Evolutionary conservation across 1,284 basidiomycete genomes (phyloP).

Genomic region (Melampsora abietis-canadensis): DNA sequence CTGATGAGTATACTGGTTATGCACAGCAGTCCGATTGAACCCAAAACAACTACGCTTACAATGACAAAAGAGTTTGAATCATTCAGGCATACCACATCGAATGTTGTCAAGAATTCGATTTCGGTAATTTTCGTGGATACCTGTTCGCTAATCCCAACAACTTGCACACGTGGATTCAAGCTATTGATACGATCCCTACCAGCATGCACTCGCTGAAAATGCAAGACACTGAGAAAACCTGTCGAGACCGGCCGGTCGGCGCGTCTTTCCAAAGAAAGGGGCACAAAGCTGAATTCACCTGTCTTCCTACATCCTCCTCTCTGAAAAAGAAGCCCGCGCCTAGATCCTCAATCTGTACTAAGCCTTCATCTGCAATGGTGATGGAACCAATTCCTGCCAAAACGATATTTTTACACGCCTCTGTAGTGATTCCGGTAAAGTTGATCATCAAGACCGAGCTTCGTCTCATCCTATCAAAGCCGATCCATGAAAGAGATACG

Average conservation of each 20-base stretch:
- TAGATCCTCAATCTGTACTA: conserved; percentile 67
- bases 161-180: conserved; percentile 83
- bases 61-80: conserved; percentile 52
- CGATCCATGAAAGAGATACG: not conserved
- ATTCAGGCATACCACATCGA: conserved; percentile 40
- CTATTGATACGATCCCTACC: conserved; percentile 78
- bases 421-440: conserved; percentile 82
- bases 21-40: too few relatives aligned
- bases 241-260: too few relatives aligned
- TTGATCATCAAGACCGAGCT: conserved; percentile 67
- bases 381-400: conserved; percentile 61
- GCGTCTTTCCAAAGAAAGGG: not conserved
- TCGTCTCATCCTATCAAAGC: conserved; percentile 27
- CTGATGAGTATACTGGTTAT: too few relatives aligned
- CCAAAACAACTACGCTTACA: conserved; percentile 58
- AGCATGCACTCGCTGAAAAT: conserved; percentile 69
- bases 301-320: conserved; percentile 76
- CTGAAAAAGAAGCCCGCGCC: conserved; percentile 90
- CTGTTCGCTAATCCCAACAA: conserved; percentile 64
- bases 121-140: conserved; percentile 24
- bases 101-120: conserved; percentile 32
- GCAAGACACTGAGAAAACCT: not conserved
- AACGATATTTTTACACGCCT: conserved; percentile 85
- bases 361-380: conserved; percentile 59
- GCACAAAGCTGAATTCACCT: conserved; percentile 1